Conservation (phyloP, 345 rosid species). For the Populus nigra region DNA sequence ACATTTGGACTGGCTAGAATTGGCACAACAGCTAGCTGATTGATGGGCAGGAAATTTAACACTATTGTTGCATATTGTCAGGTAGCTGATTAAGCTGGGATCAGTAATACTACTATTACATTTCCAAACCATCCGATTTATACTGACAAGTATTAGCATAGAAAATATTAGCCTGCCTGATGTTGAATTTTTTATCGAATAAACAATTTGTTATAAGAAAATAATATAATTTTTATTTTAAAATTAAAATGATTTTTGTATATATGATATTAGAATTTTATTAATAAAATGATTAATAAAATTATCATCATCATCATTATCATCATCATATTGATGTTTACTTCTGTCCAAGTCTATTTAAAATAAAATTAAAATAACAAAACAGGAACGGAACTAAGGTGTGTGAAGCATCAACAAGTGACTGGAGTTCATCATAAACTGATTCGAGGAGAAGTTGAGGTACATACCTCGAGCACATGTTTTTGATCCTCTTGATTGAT, state of each 20-base stretch:
- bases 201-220: too few species aligned
- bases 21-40: neutral
- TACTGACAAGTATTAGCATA: too few species aligned
- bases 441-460: neutral
- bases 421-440: neutral
- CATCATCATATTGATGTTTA: neutral
- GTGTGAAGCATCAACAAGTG: neutral
- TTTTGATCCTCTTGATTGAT: neutral
- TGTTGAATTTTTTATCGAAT: too few species aligned
- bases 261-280: too few species aligned
- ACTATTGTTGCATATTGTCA: neutral
- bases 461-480: neutral
- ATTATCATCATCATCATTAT: too few species aligned
- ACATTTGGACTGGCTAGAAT: fast-evolving
- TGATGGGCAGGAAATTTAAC: slow-evolving; percentile 17
- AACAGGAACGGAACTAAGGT: neutral
- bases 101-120: fast-evolving
- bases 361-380: neutral
- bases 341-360: neutral
- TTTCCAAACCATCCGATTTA: too few species aligned
- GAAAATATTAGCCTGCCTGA: too few species aligned
- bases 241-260: too few species aligned
- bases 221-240: too few species aligned
- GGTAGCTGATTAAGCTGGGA: fast-evolving
- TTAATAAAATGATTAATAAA: too few species aligned